Evolutionary conservation across 2,329 filamentous ascomycete species (phyloP), one percentile per base, ranked within the genome.

Genomic region (Ceratocystis variospora): DNA sequence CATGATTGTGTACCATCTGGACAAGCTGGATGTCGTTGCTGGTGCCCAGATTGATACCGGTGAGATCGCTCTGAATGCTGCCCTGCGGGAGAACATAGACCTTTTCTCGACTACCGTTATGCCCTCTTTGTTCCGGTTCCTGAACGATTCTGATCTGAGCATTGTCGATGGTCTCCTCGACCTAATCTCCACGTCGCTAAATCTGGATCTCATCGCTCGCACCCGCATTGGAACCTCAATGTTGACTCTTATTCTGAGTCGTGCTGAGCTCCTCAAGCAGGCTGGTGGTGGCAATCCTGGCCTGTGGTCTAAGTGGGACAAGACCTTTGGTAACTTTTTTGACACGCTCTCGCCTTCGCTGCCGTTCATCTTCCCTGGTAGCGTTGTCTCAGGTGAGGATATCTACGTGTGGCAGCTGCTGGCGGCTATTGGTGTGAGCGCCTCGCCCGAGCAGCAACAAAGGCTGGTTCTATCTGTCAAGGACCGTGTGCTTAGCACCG

Each of bases 391-490:
- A 6, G 89, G 89, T 62, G 91, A 96, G 70, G 94, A 99, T 72
- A 87, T 96, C 73, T 96, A 97, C 73, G 90, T 97, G 48, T 99
- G 94, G 94, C 93, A 97, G 76, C 95, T 97, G 75, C 81, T 99
- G 70, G 94, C 94, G 7, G 91, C 93, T 12, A 90, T 96, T 76
- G 94, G 94, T 69, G 94, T 96, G 70, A 92, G 90, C 63, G 93
- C 94, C 44, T 92, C 85, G 73, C 90, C 92, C 15, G 91, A 96
- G 71, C 94, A 99, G 77, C 94, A 99, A 76, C 93, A 96, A 74
- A 84, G 92, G 67, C 81, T 99, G 66, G 94, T 99, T 8, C 83
- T 96, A 72, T 92, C 91, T 50, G 94, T 99, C 71, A 99, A 97
- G 83, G 94, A 99, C 72, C 87, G 93, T 65, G 94, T 99, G 68